Evolutionary conservation across 106 monocot species (phyloP).

Genomic region (Dioscorea dumetorum): DNA sequence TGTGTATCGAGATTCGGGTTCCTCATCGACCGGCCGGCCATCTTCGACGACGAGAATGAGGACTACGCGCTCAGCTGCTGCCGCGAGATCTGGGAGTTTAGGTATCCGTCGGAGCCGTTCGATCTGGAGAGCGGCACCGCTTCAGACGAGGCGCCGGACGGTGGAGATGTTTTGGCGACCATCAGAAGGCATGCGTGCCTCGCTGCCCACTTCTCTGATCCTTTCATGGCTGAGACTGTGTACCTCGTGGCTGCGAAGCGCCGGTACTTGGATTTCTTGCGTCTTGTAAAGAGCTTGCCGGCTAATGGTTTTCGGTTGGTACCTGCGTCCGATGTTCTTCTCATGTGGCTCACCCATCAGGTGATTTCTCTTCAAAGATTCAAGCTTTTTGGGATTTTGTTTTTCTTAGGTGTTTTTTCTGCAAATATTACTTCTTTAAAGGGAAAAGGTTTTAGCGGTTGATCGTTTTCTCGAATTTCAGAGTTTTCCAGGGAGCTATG

Average conservation of each 20-base stretch:
- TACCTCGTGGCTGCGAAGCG: slow-evolving; percentile 67
- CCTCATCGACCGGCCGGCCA: slow-evolving; percentile 58
- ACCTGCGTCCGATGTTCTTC: slow-evolving; percentile 69
- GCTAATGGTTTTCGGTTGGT: slow-evolving; percentile 29
- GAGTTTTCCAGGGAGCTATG: slow-evolving; percentile 69
- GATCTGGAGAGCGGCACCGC: slow-evolving; percentile 35
- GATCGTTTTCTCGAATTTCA: slow-evolving; percentile 10
- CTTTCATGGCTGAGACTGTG: slow-evolving; percentile 67
- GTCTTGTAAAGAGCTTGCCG: slow-evolving; percentile 23
- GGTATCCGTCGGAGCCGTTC: slow-evolving; percentile 84
- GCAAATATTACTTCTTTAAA: too few species aligned
- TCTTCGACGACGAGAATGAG: slow-evolving; percentile 80
- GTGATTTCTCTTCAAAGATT: slow-evolving; percentile 15
- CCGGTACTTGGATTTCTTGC: slow-evolving; percentile 57
- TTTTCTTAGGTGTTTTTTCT: neutral
- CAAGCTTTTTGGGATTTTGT: slow-evolving; percentile 1
- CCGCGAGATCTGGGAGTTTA: slow-evolving; percentile 53
- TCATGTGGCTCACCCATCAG: slow-evolving; percentile 86
- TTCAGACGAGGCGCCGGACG: neutral
- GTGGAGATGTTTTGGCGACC: slow-evolving; percentile 18
- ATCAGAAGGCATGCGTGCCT: slow-evolving; percentile 24
- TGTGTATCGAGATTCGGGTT: slow-evolving; percentile 64
- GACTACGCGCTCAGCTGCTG: slow-evolving; percentile 64
- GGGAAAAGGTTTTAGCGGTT: too few species aligned
- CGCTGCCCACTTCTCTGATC: slow-evolving; percentile 27